A percentile compares a stretch with the other conserved stretches of the same genome.
Conservation (phyloP, 2,329 filamentous ascomycete species). For the Botrytis tulipae region DNA sequence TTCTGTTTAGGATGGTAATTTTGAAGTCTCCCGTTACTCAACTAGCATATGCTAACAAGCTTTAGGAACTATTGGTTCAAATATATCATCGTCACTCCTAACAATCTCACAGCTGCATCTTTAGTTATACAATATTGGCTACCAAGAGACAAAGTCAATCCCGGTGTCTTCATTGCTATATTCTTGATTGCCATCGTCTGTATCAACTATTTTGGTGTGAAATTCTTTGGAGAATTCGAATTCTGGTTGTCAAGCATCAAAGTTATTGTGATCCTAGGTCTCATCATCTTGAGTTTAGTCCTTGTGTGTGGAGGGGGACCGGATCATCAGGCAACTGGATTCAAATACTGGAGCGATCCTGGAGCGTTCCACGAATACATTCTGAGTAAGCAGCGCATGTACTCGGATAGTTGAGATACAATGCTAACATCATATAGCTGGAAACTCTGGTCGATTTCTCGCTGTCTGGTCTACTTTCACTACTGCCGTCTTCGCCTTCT, state of each 20-base stretch:
- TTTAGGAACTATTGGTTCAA: slow-evolving; percentile 37
- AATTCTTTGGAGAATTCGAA: slow-evolving; percentile 46
- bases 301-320: slow-evolving; percentile 64
- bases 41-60: slow-evolving; percentile 11
- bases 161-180: slow-evolving; percentile 75
- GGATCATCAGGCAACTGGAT: slow-evolving; percentile 51
- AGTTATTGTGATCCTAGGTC: slow-evolving; percentile 62
- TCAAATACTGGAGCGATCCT: slow-evolving; percentile 49
- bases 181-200: slow-evolving; percentile 61
- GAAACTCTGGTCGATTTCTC: slow-evolving; percentile 51
- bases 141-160: slow-evolving; percentile 60
- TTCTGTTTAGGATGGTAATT: slow-evolving; percentile 65
- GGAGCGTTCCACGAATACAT: slow-evolving; percentile 44
- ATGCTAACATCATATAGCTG: slow-evolving; percentile 41
- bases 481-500: slow-evolving; percentile 58
- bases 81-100: slow-evolving; percentile 84
- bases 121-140: slow-evolving; percentile 80
- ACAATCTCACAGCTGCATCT: slow-evolving; percentile 78
- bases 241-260: slow-evolving; percentile 57
- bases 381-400: slow-evolving; percentile 24
- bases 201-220: slow-evolving; percentile 62
- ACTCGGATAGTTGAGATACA: neutral
- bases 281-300: slow-evolving; percentile 64
- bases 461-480: slow-evolving; percentile 55
- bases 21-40: neutral